Conservation (phyloP, 495 filamentous ascomycete species). For the Clohesyomyces aquaticus region DNA sequence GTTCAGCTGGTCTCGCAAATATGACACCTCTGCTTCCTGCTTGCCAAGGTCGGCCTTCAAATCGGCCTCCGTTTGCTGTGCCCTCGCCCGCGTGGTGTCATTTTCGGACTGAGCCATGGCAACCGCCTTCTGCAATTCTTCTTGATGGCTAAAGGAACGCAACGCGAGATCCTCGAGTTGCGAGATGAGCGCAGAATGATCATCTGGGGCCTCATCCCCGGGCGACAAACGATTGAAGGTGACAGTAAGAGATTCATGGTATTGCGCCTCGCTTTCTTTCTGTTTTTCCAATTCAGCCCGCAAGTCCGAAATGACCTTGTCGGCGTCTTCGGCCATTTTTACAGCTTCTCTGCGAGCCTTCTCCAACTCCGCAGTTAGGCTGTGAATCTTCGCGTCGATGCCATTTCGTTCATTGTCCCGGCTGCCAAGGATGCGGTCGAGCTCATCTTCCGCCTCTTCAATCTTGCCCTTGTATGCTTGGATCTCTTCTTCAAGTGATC, state of each 20-base stretch:
- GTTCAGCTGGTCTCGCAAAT: conserved; percentile 51
- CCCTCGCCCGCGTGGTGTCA: conserved; percentile 39
- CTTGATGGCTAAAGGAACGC: conserved; percentile 42
- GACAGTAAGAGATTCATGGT: conserved; percentile 60
- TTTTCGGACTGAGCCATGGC: conserved; percentile 49
- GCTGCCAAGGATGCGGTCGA: conserved; percentile 80
- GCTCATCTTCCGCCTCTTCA: conserved; percentile 87
- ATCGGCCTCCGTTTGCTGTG: conserved; percentile 39
- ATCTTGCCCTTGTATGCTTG: conserved; percentile 71
- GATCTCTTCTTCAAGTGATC: conserved; percentile 76
- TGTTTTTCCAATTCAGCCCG: conserved; percentile 52
- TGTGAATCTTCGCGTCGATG: conserved; percentile 68
- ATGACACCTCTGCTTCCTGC: conserved; percentile 19
- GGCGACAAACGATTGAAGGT: conserved; percentile 66
- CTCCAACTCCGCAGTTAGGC: conserved; percentile 72
- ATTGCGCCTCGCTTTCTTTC: conserved; percentile 57
- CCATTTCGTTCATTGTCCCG: conserved; percentile 75
- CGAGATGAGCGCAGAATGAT: conserved; percentile 63
- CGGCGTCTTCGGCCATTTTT: conserved; percentile 59
- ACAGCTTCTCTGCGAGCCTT: conserved; percentile 58
- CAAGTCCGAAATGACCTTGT: conserved; percentile 52
- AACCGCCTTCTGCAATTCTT: conserved; percentile 47
- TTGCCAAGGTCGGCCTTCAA: conserved; percentile 28
- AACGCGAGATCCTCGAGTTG: conserved; percentile 59
- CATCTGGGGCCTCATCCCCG: conserved; percentile 57